A percentile compares a stretch with the other conserved stretches of the same genome.
These are phyloP conservation scores for Colletotrichum sp. DNA, from an alignment of 2,329 filamentous ascomycete genomes.

Conservation along the genomic window DNA sequence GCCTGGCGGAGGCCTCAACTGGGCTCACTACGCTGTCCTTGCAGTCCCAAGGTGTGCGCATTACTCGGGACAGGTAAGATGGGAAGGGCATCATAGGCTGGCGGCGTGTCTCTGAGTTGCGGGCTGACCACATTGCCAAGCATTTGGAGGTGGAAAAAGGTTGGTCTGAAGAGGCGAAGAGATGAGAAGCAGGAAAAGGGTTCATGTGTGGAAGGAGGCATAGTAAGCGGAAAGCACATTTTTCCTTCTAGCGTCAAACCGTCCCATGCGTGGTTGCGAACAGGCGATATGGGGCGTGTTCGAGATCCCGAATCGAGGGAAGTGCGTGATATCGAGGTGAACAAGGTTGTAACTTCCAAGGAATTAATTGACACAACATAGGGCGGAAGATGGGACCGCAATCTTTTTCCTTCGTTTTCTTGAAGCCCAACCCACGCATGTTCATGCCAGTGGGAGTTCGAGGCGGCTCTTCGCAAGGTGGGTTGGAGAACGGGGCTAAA, in stretches of 20 bases:
- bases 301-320: neutral
- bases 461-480: neutral
- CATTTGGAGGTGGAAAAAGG: neutral
- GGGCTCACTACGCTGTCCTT: neutral
- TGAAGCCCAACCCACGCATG: neutral
- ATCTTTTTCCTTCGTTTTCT: neutral
- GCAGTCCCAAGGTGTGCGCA: neutral
- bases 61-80: neutral
- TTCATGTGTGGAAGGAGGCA: neutral
- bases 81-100: neutral
- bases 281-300: slow-evolving; percentile 4
- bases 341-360: neutral
- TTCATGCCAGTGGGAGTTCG: neutral
- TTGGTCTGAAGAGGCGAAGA: neutral
- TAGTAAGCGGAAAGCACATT: neutral
- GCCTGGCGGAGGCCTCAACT: neutral
- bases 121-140: neutral
- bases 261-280: slow-evolving; percentile 5
- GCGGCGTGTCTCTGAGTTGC: neutral
- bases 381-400: neutral
- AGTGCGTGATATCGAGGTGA: neutral
- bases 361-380: neutral
- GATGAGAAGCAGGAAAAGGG: neutral
- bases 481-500: neutral
- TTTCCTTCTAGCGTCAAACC: slow-evolving; percentile 5